Evolutionary conservation across 192 early-diverging fungal species (phyloP), one percentile per base, ranked within the genome.

Genomic region (Funneliformis mosseae): DNA sequence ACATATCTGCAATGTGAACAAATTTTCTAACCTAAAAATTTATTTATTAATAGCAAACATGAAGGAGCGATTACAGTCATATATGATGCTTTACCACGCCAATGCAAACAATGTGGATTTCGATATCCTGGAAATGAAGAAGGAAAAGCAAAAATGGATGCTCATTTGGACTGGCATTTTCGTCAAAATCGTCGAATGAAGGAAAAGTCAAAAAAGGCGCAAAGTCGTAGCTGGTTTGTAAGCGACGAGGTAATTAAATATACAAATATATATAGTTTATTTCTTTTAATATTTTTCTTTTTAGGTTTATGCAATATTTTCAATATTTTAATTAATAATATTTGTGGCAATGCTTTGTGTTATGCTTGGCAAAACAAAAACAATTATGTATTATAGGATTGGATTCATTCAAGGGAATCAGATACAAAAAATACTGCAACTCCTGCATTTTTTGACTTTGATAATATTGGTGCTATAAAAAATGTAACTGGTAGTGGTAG

Each of bases 151-250:
- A 91, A 92, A 77, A 94, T 97, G 90, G 89, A 91, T 73, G 86
- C 89, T 59, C 97, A 99, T 84, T 75, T 99, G 43, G 97, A 99
- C 80, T 97, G 95, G 91, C 97, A 99, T 85, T 99, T 98, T 84
- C 88, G 97, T 43, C 95, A 97, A 85, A 99, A 99, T 83, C 87
- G 93, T 67, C 90, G 95, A 43, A 83, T 93, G 77, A 93, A 93
- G 83, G 95, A 97, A 74, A 90, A 92, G 77, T 92, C 87, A n/a
- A 94, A 94, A 78, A 91, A 93, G 59, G 92, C 93, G n/a, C 83
- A 94, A 61, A 92, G 92, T 42, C 91, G 97, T 48, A 94, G 93
- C 48, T 99, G 96, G 97, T 97, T 94, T 85, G 85, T 97, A 0
- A 85, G 75, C 33, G 93, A 93, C 75, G 86, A 90, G 46, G 91